Evolutionary conservation across 495 filamentous ascomycete genomes (phyloP).

Genomic region (Penicillium diatomitis): DNA sequence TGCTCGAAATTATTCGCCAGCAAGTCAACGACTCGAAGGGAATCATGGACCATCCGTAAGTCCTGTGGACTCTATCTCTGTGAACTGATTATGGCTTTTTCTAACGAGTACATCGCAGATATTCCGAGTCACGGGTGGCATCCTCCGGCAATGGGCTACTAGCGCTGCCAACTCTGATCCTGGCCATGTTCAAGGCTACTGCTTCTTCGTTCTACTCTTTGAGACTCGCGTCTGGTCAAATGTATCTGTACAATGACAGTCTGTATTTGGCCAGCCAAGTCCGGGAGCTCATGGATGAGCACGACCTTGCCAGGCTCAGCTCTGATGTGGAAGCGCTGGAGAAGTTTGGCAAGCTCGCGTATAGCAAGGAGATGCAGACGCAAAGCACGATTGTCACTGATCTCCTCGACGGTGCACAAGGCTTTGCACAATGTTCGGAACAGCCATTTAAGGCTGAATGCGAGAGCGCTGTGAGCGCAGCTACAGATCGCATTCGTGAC

Average conservation of each 20-base stretch:
- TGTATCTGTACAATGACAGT: conserved; percentile 93
- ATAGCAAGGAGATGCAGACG: conserved; percentile 76
- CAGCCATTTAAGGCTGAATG: conserved; percentile 56
- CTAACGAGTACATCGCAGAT: conserved; percentile 14
- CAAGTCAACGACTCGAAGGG: conserved; percentile 62
- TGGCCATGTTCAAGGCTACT: conserved; percentile 87
- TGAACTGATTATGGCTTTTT: not conserved
- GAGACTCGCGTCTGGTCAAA: conserved; percentile 58
- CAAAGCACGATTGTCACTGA: conserved; percentile 80
- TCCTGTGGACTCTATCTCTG: conserved; percentile 1
- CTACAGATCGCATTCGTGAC: conserved; percentile 56
- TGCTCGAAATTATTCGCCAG: conserved; percentile 60
- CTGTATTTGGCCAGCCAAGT: conserved; percentile 67
- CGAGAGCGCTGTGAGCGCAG: conserved; percentile 60
- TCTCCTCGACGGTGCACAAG: conserved; percentile 67
- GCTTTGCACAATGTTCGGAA: conserved; percentile 53
- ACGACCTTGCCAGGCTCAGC: conserved; percentile 47
- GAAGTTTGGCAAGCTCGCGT: conserved; percentile 72
- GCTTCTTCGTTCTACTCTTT: conserved; percentile 69
- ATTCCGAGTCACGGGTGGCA: conserved; percentile 47
- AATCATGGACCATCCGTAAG: conserved; percentile 48
- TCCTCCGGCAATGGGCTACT: conserved; percentile 68
- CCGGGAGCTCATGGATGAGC: conserved; percentile 44
- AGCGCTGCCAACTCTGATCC: conserved; percentile 68
- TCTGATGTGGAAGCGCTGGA: conserved; percentile 64